Conservation (phyloP, 768 basidiomycete genomes). For the Sporobolomyces pararoseus region DNA sequence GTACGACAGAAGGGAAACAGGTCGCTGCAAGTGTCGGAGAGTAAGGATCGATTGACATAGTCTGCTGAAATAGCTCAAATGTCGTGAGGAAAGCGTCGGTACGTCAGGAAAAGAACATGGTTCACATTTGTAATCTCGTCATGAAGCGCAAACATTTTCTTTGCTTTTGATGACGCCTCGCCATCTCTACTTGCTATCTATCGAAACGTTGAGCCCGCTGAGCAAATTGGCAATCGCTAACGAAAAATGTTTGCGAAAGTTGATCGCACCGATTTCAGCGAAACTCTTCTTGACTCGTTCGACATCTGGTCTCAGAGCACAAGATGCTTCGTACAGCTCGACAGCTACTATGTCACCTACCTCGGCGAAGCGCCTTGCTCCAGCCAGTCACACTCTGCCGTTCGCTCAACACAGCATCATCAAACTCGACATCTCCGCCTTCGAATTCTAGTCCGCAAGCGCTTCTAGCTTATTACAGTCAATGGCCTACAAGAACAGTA, state of each 20-base stretch:
- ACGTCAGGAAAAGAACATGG: too few species aligned
- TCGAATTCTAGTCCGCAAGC: constrained; percentile 11
- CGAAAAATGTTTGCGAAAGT: background rate
- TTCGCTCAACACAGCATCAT: constrained; percentile 9
- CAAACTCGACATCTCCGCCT: background rate
- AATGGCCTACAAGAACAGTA: constrained; percentile 34
- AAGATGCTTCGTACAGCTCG: background rate
- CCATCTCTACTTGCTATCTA: too few species aligned
- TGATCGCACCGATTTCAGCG: background rate
- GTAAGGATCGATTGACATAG: background rate
- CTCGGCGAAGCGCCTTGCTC: background rate
- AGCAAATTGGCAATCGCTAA: too few species aligned
- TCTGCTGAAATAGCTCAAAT: too few species aligned
- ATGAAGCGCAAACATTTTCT: too few species aligned
- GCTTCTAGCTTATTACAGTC: constrained; percentile 31
- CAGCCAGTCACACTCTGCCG: too few species aligned
- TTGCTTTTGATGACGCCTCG: too few species aligned
- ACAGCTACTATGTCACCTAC: background rate
- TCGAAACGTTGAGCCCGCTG: too few species aligned
- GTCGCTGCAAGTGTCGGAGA: constrained; percentile 10
- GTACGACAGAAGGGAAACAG: background rate
- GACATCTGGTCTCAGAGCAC: too few species aligned
- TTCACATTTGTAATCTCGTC: too few species aligned
- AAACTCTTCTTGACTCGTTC: too few species aligned
- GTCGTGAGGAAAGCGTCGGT: too few species aligned